Evolutionary conservation across 805 yeast genomes (phyloP).

Genomic region (Dipodascus albidus): DNA sequence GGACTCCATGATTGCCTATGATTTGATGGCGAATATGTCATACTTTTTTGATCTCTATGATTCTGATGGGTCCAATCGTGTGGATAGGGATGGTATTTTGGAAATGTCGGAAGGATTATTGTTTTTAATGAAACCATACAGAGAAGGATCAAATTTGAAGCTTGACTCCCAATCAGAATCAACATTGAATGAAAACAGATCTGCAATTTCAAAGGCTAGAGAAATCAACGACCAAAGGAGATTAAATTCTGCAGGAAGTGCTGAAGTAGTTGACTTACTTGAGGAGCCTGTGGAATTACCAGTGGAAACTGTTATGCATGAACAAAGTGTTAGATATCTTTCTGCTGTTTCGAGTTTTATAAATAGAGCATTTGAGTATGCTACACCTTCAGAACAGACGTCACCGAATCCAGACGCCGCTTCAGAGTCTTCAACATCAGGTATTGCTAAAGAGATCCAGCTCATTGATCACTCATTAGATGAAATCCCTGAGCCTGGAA

Average conservation of each 20-base stretch:
- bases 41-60: conserved; percentile 74
- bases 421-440: conserved; percentile 10
- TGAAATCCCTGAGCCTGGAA: conserved; percentile 8
- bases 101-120: conserved; percentile 80
- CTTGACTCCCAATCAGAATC: conserved; percentile 55
- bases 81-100: conserved; percentile 70
- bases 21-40: conserved; percentile 67
- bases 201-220: conserved; percentile 48
- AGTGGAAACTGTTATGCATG: conserved; percentile 31
- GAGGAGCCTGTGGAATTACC: conserved; percentile 10
- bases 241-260: conserved; percentile 22
- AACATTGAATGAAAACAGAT: conserved; percentile 40
- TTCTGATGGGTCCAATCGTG: conserved; percentile 41
- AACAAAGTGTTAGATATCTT: conserved; percentile 44
- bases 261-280: conserved; percentile 17
- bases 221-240: conserved; percentile 26
- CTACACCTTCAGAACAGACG: conserved; percentile 44
- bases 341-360: conserved; percentile 81
- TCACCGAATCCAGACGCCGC: background rate
- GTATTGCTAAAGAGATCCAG: conserved; percentile 1
- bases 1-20: conserved; percentile 55
- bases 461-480: conserved; percentile 14
- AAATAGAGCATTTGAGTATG: conserved; percentile 82
- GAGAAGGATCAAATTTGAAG: conserved; percentile 42
- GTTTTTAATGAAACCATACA: conserved; percentile 75